phyloP scores from a whole-genome alignment of 768 basidiomycete species.

The Grammothele lineata region DNA sequence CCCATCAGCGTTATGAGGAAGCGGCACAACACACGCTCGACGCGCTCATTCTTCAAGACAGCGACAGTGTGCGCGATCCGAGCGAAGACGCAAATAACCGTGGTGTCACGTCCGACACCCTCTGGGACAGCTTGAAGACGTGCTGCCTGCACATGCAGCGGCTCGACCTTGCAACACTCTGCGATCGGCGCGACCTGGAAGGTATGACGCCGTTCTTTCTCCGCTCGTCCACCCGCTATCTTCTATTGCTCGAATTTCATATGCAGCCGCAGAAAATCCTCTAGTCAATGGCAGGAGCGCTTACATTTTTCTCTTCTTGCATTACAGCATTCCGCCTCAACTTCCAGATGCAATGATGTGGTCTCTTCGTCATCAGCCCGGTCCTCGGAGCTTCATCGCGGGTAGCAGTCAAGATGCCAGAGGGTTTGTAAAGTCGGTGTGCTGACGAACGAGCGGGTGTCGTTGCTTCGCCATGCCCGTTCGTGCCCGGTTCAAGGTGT shows the following conservation, averaged over 20 bases:
- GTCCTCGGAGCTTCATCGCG: too few species aligned
- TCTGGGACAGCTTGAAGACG: slow-evolving; percentile 89
- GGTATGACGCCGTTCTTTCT: slow-evolving; percentile 30
- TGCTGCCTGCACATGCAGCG: slow-evolving; percentile 79
- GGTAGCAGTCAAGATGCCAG: too few species aligned
- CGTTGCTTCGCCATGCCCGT: too few species aligned
- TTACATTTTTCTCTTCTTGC: background rate
- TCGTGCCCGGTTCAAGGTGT: too few species aligned
- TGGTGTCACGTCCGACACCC: slow-evolving; percentile 68
- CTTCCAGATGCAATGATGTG: slow-evolving; percentile 13
- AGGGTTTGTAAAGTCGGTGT: too few species aligned
- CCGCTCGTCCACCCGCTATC: too few species aligned
- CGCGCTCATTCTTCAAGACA: slow-evolving; percentile 85
- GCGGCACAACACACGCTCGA: slow-evolving; percentile 85
- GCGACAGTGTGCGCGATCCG: slow-evolving; percentile 61
- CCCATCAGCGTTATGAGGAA: slow-evolving; percentile 70
- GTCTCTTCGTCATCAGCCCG: too few species aligned
- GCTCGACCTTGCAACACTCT: slow-evolving; percentile 69
- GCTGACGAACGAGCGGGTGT: too few species aligned
- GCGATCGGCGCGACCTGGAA: slow-evolving; percentile 69
- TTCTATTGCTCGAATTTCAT: background rate
- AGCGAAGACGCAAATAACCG: slow-evolving; percentile 46
- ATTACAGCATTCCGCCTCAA: slow-evolving; percentile 19
- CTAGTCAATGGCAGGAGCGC: background rate
- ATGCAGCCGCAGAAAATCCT: too few species aligned